Base-by-base conservation (phyloP, 192 early-diverging fungal genomes). In the Coemansia sp. region DNA sequence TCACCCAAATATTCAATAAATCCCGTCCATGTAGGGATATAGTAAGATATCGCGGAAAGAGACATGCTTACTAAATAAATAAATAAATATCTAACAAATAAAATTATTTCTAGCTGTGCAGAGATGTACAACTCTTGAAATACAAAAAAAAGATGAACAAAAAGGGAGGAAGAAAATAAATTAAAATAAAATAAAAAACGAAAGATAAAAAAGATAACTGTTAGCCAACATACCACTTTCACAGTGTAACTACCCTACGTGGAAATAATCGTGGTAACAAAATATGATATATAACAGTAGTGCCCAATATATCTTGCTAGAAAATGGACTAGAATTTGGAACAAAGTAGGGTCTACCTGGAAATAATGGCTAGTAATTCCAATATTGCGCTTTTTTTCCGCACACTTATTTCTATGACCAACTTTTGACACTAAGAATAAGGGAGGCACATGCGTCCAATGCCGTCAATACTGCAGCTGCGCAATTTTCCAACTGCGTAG, bases 1-100 rank as follows among this genome's bases (percentile, higher is more conserved):
- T 83, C 80, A 10, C 56, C 38, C 12, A 83, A 8, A 34, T 69
- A 83, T 3, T 36, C 19, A 40, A 70, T 75, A 5, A 83, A 36
- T 9, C 80, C 75, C 15, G 17, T 11, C 66, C 66, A 69, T 66
- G 80, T 83, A 12, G 80, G 80, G 29, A 75, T 72, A 31, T 83
- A 83, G 61, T 83, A 68, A 40, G 50, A 62, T n/a, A 82, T 24
- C 42, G 67, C 74, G n/a, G 59, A n/a, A 41, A 58, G 32, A 15
- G 46, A 58, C 70, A 72, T 76, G 31, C 50, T 46, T 55, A 34
- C 3, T 31, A 42, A 41, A 11, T 32, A 61, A 20, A 32, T 5
- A 15, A 56, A 53, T n/a, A 46, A 46, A 19, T 19, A 46, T 46
- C 17, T 46, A 51, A 34, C 32, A n/a, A n/a, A n/a, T n/a, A 27